Conservation (phyloP, 495 filamentous ascomycete genomes). For the Xylaria grammica region DNA sequence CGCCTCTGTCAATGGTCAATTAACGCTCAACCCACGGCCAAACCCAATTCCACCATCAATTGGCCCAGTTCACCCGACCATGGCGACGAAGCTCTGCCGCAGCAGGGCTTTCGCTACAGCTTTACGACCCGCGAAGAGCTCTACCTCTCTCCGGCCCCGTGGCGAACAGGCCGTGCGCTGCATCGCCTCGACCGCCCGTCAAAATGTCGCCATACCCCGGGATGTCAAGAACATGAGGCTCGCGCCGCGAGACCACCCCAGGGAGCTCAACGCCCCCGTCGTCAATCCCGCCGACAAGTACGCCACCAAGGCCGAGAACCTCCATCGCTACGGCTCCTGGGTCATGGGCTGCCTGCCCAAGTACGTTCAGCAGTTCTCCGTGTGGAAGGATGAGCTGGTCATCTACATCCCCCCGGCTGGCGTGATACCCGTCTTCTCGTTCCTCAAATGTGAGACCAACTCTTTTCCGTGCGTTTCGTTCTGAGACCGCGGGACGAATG, state of each 20-base stretch:
- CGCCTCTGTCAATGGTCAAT: constrained; percentile 37
- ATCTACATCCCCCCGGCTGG: constrained; percentile 90
- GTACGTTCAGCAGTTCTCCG: constrained; percentile 98
- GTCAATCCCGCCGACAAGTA: constrained; percentile 95
- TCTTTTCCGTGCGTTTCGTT: background rate
- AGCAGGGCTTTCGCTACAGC: constrained; percentile 66
- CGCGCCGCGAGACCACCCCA: constrained; percentile 57
- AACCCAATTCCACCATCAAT: constrained; percentile 44
- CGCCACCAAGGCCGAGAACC: constrained; percentile 75
- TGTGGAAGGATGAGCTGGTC: constrained; percentile 98
- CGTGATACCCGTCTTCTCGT: constrained; percentile 87
- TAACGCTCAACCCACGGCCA: constrained; percentile 29
- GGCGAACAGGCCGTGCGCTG: constrained; percentile 48
- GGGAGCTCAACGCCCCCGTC: constrained; percentile 73
- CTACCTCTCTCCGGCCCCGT: constrained; percentile 23
- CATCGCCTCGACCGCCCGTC: constrained; percentile 62
- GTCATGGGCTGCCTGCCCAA: constrained; percentile 95
- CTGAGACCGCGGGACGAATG: background rate
- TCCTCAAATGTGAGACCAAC: constrained; percentile 74
- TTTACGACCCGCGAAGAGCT: constrained; percentile 56
- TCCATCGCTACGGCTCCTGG: constrained; percentile 95
- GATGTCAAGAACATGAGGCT: constrained; percentile 71
- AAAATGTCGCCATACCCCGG: constrained; percentile 58
- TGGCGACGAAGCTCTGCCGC: constrained; percentile 70
- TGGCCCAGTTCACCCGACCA: constrained; percentile 55